Evolutionary conservation across 495 filamentous ascomycete genomes (phyloP).

Genomic region (Lasiosphaeria hispida): DNA sequence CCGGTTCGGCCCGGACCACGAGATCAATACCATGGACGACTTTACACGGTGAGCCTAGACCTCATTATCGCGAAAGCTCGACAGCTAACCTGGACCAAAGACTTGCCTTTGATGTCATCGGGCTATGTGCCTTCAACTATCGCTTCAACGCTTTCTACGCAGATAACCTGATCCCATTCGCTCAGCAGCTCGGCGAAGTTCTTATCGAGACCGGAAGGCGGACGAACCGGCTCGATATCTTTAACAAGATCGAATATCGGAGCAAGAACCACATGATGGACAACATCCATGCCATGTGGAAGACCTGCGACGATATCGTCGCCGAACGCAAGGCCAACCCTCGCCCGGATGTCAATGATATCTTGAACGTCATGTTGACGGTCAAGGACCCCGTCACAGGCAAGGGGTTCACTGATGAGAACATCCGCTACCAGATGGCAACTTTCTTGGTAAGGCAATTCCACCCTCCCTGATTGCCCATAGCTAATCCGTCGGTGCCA

Average conservation of each 20-base stretch:
- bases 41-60: slow-evolving; percentile 55
- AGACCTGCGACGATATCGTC: slow-evolving; percentile 53
- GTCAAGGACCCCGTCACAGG: slow-evolving; percentile 59
- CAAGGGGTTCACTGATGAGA: slow-evolving; percentile 51
- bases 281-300: slow-evolving; percentile 53
- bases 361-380: slow-evolving; percentile 61
- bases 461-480: neutral
- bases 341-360: slow-evolving; percentile 54
- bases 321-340: slow-evolving; percentile 51
- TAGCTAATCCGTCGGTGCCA: neutral
- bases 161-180: slow-evolving; percentile 57
- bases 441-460: slow-evolving; percentile 54
- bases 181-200: slow-evolving; percentile 52
- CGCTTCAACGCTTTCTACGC: slow-evolving; percentile 65
- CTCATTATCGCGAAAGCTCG: neutral
- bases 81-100: neutral
- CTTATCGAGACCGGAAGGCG: slow-evolving; percentile 50
- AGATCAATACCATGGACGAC: slow-evolving; percentile 63
- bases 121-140: slow-evolving; percentile 59
- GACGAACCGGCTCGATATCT: slow-evolving; percentile 41
- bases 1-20: slow-evolving; percentile 53
- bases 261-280: slow-evolving; percentile 50
- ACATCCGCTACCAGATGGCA: slow-evolving; percentile 60
- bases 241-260: slow-evolving; percentile 44
- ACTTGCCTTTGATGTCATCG: slow-evolving; percentile 48